Conservation (phyloP, 2,329 filamentous ascomycete species). For the Lecanoromycetidae sp. region DNA sequence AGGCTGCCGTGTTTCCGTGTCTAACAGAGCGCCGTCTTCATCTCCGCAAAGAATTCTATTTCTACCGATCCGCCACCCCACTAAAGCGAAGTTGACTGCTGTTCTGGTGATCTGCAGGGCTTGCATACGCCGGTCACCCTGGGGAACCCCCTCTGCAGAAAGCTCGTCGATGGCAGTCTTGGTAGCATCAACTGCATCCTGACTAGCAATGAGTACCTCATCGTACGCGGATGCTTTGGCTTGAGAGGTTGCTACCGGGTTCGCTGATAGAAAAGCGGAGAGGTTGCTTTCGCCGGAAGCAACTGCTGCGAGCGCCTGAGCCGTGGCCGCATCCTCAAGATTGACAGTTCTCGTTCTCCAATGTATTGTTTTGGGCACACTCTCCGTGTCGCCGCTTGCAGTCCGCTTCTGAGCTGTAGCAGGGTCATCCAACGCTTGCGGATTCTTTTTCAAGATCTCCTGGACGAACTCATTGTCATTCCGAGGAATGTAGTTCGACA, state of each 20-base stretch:
- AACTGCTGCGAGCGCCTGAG: conserved; percentile 65
- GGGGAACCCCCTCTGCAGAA: conserved; percentile 66
- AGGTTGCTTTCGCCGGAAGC: conserved; percentile 41
- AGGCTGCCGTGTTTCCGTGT: conserved; percentile 31
- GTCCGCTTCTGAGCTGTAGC: conserved; percentile 36
- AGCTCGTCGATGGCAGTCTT: conserved; percentile 90
- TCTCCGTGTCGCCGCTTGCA: conserved; percentile 31
- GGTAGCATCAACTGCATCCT: conserved; percentile 87
- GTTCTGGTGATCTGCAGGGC: conserved; percentile 84
- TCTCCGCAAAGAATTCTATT: conserved; percentile 81
- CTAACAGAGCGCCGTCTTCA: conserved; percentile 58
- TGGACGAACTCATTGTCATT: conserved; percentile 50
- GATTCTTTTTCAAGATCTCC: conserved; percentile 59
- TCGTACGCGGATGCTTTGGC: conserved; percentile 83
- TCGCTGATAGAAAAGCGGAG: conserved; percentile 35
- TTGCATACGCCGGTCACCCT: conserved; percentile 79
- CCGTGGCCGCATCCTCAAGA: conserved; percentile 87
- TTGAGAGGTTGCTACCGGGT: conserved; percentile 37
- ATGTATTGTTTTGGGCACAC: conserved; percentile 60
- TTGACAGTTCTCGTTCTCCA: conserved; percentile 80
- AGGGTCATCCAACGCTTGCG: conserved; percentile 52
- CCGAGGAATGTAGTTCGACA: conserved; percentile 63
- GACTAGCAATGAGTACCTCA: conserved; percentile 74
- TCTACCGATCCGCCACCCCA: conserved; percentile 87
- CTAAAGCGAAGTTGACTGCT: conserved; percentile 84